Evolutionary conservation across 169 alveolate species (phyloP), one percentile per base, ranked within the genome.

Genomic region (Besnoitia besnoiti): DNA sequence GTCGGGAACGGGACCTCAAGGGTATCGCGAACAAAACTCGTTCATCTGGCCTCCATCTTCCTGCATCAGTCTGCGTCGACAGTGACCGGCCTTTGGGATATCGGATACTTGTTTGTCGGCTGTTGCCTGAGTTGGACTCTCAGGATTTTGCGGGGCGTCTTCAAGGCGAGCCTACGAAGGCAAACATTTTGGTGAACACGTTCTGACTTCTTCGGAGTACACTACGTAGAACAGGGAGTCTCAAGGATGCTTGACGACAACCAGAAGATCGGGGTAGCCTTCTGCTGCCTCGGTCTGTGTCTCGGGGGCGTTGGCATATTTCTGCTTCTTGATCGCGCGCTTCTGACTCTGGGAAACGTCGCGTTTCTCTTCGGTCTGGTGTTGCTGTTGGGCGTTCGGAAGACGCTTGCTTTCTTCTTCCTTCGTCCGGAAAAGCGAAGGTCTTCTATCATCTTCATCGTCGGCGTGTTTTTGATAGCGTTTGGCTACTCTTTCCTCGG

Each of bases 241-340:
- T 3, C 73, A 33, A 55, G 73, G 73, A 91, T 91, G 94, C 75
- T 89, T 77, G 89, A 89, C 67, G 95, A 93, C 82, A 89, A 89
- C 76, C 90, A 89, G 85, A 90, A 93, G 92, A 91, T 94, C 94
- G 96, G 96, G 37, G 92, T 94, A 75, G 96, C 94, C 76, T 92
- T 94, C 62, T 90, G 94, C 88, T 77, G 88, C 89, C 79, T 94
- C 77, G 96, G 96, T 59, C 94, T 91, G 84, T 62, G 89, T 59
- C 76, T 91, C 30, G 92, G 92, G 8, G 55, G 62, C 44, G 88
- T 91, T n/a, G 96, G 96, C 55, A 84, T 94, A 37, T 39, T 91
- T 19, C 77, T 93, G 30, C 82, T 94, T 44, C 76, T 94, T 42
- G 96, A 94, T 27, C 90, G 96, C 40, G 96, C 94, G 21, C 59